A percentile compares a stretch with the other conserved stretches of the same genome.
Conservation (phyloP, 2,329 filamentous ascomycete genomes). For the Lasiodiplodia citricola region DNA sequence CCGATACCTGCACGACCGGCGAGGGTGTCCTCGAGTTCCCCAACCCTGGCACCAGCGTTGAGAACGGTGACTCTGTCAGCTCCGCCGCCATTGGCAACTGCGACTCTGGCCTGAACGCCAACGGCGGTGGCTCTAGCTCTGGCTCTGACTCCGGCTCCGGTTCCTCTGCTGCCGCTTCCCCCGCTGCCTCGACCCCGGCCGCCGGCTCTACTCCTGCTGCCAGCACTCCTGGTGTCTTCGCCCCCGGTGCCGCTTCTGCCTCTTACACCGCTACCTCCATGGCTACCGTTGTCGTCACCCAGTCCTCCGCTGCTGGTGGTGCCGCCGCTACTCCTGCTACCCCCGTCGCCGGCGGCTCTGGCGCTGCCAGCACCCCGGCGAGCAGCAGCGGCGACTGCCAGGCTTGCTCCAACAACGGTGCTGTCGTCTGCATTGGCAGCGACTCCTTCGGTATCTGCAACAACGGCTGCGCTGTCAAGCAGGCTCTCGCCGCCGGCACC, state of each 20-base stretch:
- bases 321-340: constrained; percentile 28
- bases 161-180: constrained; percentile 24
- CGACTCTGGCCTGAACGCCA: constrained; percentile 38
- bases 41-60: constrained; percentile 65
- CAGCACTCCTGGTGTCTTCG: constrained; percentile 28
- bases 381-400: constrained; percentile 29
- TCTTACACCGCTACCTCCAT: constrained; percentile 28
- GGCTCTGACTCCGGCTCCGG: constrained; percentile 38
- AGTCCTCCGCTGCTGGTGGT: not conserved
- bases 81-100: constrained; percentile 46
- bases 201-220: constrained; percentile 29
- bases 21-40: constrained; percentile 67
- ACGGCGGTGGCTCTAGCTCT: constrained; percentile 38
- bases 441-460: constrained; percentile 53
- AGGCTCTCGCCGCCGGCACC: constrained; percentile 49
- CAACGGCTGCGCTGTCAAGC: constrained; percentile 47
- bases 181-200: constrained; percentile 29
- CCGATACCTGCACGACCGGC: constrained; percentile 57
- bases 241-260: constrained; percentile 26
- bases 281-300: constrained; percentile 26
- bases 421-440: constrained; percentile 50
- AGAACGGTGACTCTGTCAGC: constrained; percentile 50
- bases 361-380: constrained; percentile 30
- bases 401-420: constrained; percentile 48
- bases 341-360: constrained; percentile 27